These are phyloP conservation scores for Omphalotus guepiniiformis DNA, from an alignment of 768 basidiomycete genomes.

Conservation along the genomic window DNA sequence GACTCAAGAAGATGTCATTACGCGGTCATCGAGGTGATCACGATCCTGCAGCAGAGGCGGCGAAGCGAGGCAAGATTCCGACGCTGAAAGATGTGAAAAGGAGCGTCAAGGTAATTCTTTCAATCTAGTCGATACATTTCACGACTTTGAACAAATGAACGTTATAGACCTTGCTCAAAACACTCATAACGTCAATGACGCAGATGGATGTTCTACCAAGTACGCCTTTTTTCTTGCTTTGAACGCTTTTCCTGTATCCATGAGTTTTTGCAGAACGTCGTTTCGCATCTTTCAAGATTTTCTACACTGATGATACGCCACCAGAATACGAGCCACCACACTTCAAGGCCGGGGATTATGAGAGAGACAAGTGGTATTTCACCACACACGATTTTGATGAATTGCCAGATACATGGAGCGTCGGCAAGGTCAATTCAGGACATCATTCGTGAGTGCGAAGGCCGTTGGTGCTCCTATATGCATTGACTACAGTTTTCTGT, in stretches of 20 bases:
- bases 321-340: slow-evolving; percentile 80
- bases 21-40: slow-evolving; percentile 24
- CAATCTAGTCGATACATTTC: background rate
- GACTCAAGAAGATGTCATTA: slow-evolving; percentile 47
- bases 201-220: slow-evolving; percentile 80
- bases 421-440: slow-evolving; percentile 67
- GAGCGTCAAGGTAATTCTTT: slow-evolving; percentile 62
- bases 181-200: slow-evolving; percentile 70
- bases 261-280: slow-evolving; percentile 57
- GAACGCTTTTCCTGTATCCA: too few relatives aligned
- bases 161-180: slow-evolving; percentile 65
- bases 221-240: slow-evolving; percentile 34
- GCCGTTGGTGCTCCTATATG: background rate
- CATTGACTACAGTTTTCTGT: background rate
- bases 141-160: background rate
- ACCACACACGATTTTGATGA: slow-evolving; percentile 72
- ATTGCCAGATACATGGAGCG: slow-evolving; percentile 65
- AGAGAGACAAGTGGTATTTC: slow-evolving; percentile 77
- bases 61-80: slow-evolving; percentile 56
- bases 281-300: slow-evolving; percentile 85
- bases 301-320: slow-evolving; percentile 78
- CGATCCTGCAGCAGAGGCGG: slow-evolving; percentile 61
- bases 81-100: slow-evolving; percentile 79
- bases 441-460: slow-evolving; percentile 64
- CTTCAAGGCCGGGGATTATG: slow-evolving; percentile 66